phyloP scores from a whole-genome alignment of 441 rosid species.

The Gossypium laxum region DNA sequence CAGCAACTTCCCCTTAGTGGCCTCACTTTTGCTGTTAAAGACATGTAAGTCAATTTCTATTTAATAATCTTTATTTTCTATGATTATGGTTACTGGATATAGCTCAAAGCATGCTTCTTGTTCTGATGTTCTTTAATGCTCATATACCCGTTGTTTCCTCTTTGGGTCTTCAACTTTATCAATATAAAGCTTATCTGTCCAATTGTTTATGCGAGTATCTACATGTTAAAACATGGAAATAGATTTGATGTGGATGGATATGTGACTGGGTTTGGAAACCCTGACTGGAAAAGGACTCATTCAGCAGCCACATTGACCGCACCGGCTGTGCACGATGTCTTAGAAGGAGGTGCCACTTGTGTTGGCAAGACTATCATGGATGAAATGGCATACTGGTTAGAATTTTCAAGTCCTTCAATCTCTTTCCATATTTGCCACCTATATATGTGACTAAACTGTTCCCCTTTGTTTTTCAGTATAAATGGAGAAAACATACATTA shows the following conservation, averaged over 20 bases:
- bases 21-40: constrained; percentile 78
- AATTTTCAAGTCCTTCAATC: not conserved
- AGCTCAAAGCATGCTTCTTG: not conserved
- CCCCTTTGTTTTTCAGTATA: constrained; percentile 37
- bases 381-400: constrained; percentile 92
- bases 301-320: constrained; percentile 59
- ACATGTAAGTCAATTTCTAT: constrained; percentile 43
- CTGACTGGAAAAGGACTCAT: constrained; percentile 88
- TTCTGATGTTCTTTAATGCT: not conserved
- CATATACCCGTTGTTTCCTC: not conserved
- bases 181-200: not conserved
- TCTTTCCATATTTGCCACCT: not conserved
- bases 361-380: constrained; percentile 72
- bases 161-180: not conserved
- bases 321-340: constrained; percentile 50
- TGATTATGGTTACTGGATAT: not conserved
- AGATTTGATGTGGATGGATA: constrained; percentile 80
- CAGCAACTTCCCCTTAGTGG: constrained; percentile 44
- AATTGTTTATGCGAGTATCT: too few species aligned
- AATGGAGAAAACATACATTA: constrained; percentile 81
- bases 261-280: constrained; percentile 85
- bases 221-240: constrained; percentile 14
- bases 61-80: not conserved
- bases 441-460: not conserved
- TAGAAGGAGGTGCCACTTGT: constrained; percentile 61